Conservation (phyloP, 352 stramenopile species). For the Phytopythium montanum region DNA sequence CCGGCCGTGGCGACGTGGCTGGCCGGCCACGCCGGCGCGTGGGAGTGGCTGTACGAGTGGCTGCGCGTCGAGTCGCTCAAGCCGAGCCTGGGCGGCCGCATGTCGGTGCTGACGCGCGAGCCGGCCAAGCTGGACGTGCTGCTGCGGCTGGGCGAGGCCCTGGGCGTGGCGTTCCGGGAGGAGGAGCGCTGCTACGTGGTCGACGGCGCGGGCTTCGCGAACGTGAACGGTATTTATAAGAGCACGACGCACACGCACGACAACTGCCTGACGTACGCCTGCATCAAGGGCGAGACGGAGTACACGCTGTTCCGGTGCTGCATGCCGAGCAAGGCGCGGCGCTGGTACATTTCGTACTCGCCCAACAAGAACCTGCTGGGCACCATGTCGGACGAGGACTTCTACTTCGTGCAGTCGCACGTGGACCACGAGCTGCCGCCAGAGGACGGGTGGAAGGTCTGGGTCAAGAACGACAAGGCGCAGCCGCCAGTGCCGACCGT, state of each 20-base stretch:
- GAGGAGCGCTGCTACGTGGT: slow-evolving; percentile 89
- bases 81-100: slow-evolving; percentile 64
- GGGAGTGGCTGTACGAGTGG: slow-evolving; percentile 88
- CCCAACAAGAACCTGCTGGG: slow-evolving; percentile 82
- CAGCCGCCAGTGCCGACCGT: slow-evolving; percentile 56
- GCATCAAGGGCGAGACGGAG: slow-evolving; percentile 57
- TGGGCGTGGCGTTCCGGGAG: slow-evolving; percentile 60
- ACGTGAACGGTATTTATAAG: slow-evolving; percentile 94
- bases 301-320: slow-evolving; percentile 97
- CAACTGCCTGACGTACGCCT: slow-evolving; percentile 72
- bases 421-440: slow-evolving; percentile 78
- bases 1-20: slow-evolving; percentile 55
- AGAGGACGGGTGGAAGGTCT: slow-evolving; percentile 81
- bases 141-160: slow-evolving; percentile 51
- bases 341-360: slow-evolving; percentile 98
- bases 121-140: slow-evolving; percentile 73
- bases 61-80: slow-evolving; percentile 83
- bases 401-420: slow-evolving; percentile 82
- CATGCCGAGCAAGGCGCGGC: slow-evolving; percentile 96
- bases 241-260: slow-evolving; percentile 79
- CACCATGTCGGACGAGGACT: slow-evolving; percentile 86
- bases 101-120: slow-evolving; percentile 61
- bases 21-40: slow-evolving; percentile 40
- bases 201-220: slow-evolving; percentile 80
- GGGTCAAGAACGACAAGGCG: slow-evolving; percentile 85